These are phyloP conservation scores for Lactarius evosmus DNA, from an alignment of 768 basidiomycete species.

Conservation along the genomic window DNA sequence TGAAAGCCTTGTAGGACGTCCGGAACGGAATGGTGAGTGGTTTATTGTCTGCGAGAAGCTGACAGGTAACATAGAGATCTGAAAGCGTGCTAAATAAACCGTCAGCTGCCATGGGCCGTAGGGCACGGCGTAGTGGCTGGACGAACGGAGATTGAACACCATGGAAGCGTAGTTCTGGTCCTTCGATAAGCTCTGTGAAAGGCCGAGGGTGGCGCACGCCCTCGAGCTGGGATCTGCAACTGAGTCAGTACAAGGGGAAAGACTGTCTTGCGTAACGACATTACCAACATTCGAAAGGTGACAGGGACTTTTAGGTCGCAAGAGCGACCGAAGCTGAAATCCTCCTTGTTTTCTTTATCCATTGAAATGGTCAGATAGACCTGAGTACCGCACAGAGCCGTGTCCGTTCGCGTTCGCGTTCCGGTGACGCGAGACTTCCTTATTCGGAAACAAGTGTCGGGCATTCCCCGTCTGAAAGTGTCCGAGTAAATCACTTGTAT, in stretches of 20 bases:
- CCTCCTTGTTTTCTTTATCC: conserved; percentile 71
- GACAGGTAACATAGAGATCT: conserved; percentile 91
- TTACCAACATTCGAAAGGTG: conserved; percentile 72
- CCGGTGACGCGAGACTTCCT: neutral
- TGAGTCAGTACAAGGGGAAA: neutral
- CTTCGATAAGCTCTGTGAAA: conserved; percentile 77
- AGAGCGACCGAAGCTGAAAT: conserved; percentile 90
- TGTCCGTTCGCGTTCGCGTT: too few relatives aligned
- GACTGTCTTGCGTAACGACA: neutral
- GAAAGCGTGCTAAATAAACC: conserved; percentile 61
- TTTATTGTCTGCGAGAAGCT: conserved; percentile 90
- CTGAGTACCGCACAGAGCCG: neutral
- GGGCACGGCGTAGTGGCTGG: neutral
- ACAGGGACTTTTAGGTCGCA: conserved; percentile 86
- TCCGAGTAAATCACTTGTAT: too few relatives aligned
- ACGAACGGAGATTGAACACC: conserved; percentile 82
- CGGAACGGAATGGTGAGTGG: conserved; percentile 88
- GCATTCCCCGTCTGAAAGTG: too few relatives aligned
- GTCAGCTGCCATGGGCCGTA: conserved; percentile 7
- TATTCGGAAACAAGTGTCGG: neutral
- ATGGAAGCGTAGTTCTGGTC: conserved; percentile 78
- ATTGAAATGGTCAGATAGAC: conserved; percentile 31
- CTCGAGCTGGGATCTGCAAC: conserved; percentile 74
- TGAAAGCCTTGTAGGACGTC: conserved; percentile 91
- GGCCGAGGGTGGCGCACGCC: conserved; percentile 69